Conservation (phyloP, 139 green algal genomes). For the Edaphochlamys debaryana region DNA sequence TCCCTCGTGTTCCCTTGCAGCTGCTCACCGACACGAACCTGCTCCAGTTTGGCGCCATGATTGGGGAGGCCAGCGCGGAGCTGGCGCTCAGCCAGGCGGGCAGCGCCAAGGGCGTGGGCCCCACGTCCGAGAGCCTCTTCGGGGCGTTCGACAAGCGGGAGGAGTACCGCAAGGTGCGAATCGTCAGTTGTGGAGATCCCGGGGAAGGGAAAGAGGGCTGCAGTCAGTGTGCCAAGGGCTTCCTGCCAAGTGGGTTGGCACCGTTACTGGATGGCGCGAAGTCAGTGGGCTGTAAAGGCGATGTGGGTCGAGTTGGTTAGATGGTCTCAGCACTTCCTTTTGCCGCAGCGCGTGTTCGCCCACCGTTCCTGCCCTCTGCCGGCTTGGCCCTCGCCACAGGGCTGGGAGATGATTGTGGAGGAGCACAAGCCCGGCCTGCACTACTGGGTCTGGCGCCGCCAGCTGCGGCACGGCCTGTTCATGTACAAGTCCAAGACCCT, state of each 20-base stretch:
- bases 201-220: too few relatives aligned
- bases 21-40: constrained; percentile 68
- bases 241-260: too few relatives aligned
- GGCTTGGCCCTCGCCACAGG: too few relatives aligned
- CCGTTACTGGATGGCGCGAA: too few relatives aligned
- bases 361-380: too few relatives aligned
- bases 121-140: constrained; percentile 48
- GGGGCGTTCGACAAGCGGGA: constrained; percentile 39
- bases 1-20: not conserved
- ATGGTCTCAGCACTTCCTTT: too few relatives aligned
- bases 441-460: constrained; percentile 68
- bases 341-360: too few relatives aligned
- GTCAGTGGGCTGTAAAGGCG: too few relatives aligned
- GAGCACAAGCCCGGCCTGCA: constrained; percentile 52
- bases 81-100: constrained; percentile 43
- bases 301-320: too few relatives aligned
- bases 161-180: not conserved
- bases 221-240: too few relatives aligned
- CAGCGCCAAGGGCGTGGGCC: constrained; percentile 23
- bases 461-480: constrained; percentile 73
- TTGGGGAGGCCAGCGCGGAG: constrained; percentile 56
- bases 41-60: constrained; percentile 70
- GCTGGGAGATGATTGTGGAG: constrained; percentile 66
- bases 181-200: too few relatives aligned
- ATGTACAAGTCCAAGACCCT: constrained; percentile 60